Conservation (phyloP, 1,139 yeast genomes). For the Suhomyces guaymorum region DNA sequence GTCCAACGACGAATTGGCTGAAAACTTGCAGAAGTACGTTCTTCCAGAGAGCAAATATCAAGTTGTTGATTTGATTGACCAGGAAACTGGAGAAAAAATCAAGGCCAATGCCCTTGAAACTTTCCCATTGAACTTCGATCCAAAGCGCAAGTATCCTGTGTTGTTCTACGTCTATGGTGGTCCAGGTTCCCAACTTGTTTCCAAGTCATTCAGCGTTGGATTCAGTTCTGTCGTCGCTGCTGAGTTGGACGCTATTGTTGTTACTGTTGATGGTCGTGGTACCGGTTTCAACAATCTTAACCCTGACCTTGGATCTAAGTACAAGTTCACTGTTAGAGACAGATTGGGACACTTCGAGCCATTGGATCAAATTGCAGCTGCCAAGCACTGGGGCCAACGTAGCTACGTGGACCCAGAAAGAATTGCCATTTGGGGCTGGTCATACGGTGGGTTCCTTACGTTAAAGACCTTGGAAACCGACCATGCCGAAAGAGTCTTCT, state of each 20-base stretch:
- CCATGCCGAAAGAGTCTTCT: conserved; percentile 51
- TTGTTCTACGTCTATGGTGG: conserved; percentile 78
- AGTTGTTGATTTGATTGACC: conserved; percentile 53
- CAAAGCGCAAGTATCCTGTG: conserved; percentile 60
- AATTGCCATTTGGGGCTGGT: conserved; percentile 83
- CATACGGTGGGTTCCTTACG: conserved; percentile 79
- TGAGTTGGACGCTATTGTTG: conserved; percentile 69
- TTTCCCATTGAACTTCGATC: conserved; percentile 61
- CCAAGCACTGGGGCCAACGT: conserved; percentile 54
- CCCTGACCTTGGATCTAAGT: conserved; percentile 40
- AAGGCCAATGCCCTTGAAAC: conserved; percentile 61
- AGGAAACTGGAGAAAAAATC: conserved; percentile 36
- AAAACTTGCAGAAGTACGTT: conserved; percentile 42
- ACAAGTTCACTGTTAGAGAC: conserved; percentile 65
- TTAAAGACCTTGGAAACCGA: conserved; percentile 73
- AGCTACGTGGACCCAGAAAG: conserved; percentile 57
- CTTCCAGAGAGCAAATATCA: conserved; percentile 51
- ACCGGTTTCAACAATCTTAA: conserved; percentile 63
- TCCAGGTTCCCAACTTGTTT: conserved; percentile 75
- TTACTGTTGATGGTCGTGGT: conserved; percentile 82
- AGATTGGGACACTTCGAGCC: conserved; percentile 69
- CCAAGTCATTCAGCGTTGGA: conserved; percentile 51
- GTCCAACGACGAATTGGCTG: conserved; percentile 45
- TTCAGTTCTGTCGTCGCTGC: conserved; percentile 70
- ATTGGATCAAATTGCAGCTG: conserved; percentile 69